These are phyloP conservation scores for Talaromyces liani DNA, from an alignment of 495 filamentous ascomycete genomes.

Conservation along the genomic window DNA sequence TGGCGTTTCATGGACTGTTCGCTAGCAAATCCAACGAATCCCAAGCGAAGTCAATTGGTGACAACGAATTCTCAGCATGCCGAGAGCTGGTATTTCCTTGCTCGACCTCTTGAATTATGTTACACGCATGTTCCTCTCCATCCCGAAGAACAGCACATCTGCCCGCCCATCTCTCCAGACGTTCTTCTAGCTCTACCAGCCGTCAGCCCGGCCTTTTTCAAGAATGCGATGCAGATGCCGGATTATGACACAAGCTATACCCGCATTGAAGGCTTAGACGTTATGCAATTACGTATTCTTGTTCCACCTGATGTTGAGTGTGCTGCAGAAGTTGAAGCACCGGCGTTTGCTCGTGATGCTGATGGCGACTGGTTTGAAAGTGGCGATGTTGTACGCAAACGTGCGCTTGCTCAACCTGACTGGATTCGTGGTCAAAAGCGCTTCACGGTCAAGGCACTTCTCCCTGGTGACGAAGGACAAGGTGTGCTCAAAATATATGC, in stretches of 20 bases:
- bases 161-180: constrained; percentile 76
- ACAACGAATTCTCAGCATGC: constrained; percentile 58
- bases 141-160: constrained; percentile 84
- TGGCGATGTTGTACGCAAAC: constrained; percentile 77
- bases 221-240: constrained; percentile 63
- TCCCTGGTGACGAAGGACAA: constrained; percentile 84
- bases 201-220: constrained; percentile 83
- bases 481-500: constrained; percentile 91
- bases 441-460: constrained; percentile 83
- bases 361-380: constrained; percentile 94
- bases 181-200: constrained; percentile 78
- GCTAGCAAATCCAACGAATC: constrained; percentile 83
- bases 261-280: constrained; percentile 83
- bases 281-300: constrained; percentile 78
- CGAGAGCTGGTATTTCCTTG: constrained; percentile 87
- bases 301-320: constrained; percentile 89
- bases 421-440: constrained; percentile 84
- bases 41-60: constrained; percentile 68
- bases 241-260: constrained; percentile 87
- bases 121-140: constrained; percentile 90
- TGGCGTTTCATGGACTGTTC: constrained; percentile 98
- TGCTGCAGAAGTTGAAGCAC: constrained; percentile 85
- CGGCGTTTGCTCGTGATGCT: constrained; percentile 67
- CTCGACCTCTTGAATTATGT: constrained; percentile 78
- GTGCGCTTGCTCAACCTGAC: constrained; percentile 81